phyloP scores from a whole-genome alignment of 148 eudicot species.

The Vaccinium vitisidaea region DNA sequence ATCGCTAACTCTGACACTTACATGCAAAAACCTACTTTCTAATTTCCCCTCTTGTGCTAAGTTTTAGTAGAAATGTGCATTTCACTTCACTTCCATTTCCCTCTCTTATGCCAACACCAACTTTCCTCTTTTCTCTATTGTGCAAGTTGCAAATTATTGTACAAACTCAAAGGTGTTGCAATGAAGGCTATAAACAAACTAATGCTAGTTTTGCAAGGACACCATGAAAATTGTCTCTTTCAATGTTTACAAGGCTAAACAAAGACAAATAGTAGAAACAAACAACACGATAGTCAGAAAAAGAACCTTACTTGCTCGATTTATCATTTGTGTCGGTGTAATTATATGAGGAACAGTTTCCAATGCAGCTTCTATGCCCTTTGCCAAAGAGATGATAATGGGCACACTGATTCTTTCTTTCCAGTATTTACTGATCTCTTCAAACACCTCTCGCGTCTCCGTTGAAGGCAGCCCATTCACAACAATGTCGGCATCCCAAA shows the following conservation, averaged over 20 bases:
- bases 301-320: conserved; percentile 76
- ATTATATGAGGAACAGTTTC: conserved; percentile 81
- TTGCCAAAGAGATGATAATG: conserved; percentile 72
- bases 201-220: not conserved
- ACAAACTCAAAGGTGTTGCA: not conserved
- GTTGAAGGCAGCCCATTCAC: conserved; percentile 75
- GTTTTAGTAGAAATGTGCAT: not conserved
- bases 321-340: conserved; percentile 91
- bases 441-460: conserved; percentile 63
- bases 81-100: not conserved
- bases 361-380: conserved; percentile 91
- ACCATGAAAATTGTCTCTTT: not conserved
- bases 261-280: conserved; percentile 3
- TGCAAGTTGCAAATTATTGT: not conserved
- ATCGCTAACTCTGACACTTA: not conserved
- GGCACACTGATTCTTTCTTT: conserved; percentile 75
- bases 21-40: not conserved
- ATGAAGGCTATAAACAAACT: not conserved
- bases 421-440: conserved; percentile 87
- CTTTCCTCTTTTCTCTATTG: not conserved
- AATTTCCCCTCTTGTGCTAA: not conserved
- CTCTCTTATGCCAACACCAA: not conserved
- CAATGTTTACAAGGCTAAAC: not conserved
- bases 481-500: conserved; percentile 68
- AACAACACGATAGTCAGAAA: not conserved